A percentile compares a stretch with the other conserved stretches of the same genome.
Evolutionary conservation across 164 flowering plant species (phyloP).

Genomic region (Dillenia turbinata): DNA sequence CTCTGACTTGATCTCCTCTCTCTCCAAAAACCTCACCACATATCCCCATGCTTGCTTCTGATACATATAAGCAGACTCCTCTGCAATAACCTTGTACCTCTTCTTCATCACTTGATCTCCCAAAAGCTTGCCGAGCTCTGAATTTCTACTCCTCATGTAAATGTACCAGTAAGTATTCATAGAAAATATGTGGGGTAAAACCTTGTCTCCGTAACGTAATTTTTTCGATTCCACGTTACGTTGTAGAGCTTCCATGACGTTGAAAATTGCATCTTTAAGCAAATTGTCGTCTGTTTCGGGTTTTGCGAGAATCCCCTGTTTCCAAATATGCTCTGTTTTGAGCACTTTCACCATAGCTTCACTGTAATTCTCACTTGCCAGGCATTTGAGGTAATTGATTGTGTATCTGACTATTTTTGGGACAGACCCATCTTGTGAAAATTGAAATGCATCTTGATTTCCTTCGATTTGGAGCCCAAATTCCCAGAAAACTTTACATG

Average conservation of each 20-base stretch:
- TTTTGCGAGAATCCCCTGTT: conserved; percentile 40
- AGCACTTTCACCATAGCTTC: conserved; percentile 50
- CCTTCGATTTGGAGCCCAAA: conserved; percentile 75
- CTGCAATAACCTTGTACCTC: conserved; percentile 48
- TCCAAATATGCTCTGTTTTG: conserved; percentile 57
- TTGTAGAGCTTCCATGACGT: conserved; percentile 58
- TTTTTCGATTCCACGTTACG: conserved; percentile 51
- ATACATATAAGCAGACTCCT: conserved; percentile 63
- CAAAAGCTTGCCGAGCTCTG: conserved; percentile 50
- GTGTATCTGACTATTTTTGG: conserved; percentile 62
- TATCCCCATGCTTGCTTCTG: conserved; percentile 61
- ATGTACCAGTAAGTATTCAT: conserved; percentile 86
- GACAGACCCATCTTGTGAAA: conserved; percentile 60
- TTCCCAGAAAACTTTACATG: conserved; percentile 60
- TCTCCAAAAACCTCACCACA: conserved; percentile 32
- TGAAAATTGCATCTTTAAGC: conserved; percentile 49
- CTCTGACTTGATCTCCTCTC: conserved; percentile 15
- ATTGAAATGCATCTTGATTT: conserved; percentile 49
- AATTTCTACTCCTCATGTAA: conserved; percentile 60
- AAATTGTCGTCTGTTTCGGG: conserved; percentile 46
- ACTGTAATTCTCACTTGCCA: conserved; percentile 42
- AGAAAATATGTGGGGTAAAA: conserved; percentile 40
- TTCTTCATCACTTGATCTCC: conserved; percentile 58
- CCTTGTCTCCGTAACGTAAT: conserved; percentile 42
- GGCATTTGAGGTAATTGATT: conserved; percentile 58